phyloP scores from a whole-genome alignment of 441 rosid species.

The Theobroma grandiflorum region DNA sequence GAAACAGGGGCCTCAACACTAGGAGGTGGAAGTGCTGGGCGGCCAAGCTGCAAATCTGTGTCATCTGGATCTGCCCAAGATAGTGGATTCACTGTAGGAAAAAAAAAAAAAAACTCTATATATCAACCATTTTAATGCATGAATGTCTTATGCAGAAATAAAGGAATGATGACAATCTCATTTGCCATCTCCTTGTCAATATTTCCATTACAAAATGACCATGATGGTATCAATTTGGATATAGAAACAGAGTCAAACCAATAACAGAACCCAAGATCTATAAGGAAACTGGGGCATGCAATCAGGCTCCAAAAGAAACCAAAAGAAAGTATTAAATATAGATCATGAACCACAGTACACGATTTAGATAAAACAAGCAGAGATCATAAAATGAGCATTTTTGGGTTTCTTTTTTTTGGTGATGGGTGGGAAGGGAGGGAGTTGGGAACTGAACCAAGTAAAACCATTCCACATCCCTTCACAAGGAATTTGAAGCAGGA shows the following conservation, averaged over 20 bases:
- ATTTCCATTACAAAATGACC: not conserved
- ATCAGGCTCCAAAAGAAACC: not conserved
- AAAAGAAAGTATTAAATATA: conserved; percentile 3
- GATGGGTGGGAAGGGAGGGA: too few relatives aligned
- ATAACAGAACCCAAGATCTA: not conserved
- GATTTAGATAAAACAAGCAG: too few relatives aligned
- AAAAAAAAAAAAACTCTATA: not conserved
- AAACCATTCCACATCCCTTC: not conserved
- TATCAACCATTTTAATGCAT: not conserved
- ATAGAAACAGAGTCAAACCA: not conserved
- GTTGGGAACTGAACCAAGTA: not conserved
- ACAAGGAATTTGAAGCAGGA: not conserved
- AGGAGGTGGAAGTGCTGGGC: conserved; percentile 44
- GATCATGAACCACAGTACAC: not conserved
- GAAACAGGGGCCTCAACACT: conserved; percentile 30
- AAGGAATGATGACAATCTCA: not conserved
- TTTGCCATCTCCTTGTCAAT: conserved; percentile 2
- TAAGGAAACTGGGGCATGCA: not conserved
- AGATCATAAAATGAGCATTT: too few relatives aligned
- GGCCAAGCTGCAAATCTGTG: conserved; percentile 52
- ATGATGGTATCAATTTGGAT: not conserved
- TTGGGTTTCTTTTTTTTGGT: too few relatives aligned
- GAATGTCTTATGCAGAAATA: not conserved
- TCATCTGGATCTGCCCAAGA: conserved; percentile 60
- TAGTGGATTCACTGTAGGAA: conserved; percentile 55